A percentile compares a stretch with the other conserved stretches of the same genome.
Evolutionary conservation across 2,329 filamentous ascomycete genomes (phyloP).

Genomic region (Cladosporium colombiae): DNA sequence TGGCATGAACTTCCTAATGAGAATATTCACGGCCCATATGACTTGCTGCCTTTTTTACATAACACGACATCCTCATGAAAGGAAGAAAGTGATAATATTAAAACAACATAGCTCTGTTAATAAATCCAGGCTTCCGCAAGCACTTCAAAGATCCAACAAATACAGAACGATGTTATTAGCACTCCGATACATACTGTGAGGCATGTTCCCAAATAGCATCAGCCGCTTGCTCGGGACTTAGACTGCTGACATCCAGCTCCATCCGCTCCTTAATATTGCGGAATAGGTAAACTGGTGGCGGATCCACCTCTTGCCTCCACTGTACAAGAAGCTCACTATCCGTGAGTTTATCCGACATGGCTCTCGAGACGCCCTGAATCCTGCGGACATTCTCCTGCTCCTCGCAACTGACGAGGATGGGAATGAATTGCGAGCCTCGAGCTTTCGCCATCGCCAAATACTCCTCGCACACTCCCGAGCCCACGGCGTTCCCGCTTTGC

Average conservation of each 20-base stretch:
- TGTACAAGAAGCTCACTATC: neutral
- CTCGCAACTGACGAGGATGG: neutral
- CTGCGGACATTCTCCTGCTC: constrained; percentile 2
- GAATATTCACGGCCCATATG: neutral
- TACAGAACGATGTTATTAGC: neutral
- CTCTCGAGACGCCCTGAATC: neutral
- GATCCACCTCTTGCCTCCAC: neutral
- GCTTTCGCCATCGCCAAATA: neutral
- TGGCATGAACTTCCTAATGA: neutral
- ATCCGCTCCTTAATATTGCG: neutral
- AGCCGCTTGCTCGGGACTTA: neutral
- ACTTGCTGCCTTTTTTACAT: neutral
- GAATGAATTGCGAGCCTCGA: neutral
- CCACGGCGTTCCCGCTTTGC: neutral
- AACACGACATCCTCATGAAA: no score
- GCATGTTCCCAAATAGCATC: neutral
- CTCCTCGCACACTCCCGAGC: neutral
- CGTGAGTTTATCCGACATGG: neutral
- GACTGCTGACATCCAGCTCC: neutral
- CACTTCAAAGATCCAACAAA: no score
- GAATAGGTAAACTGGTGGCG: neutral
- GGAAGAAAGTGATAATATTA: no score
- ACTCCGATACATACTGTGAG: neutral
- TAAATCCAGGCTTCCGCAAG: no score
- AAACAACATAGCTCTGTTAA: no score